Percentiles rank a stretch among this genome's conserved stretches.
These are phyloP conservation scores for Boletus subparvulus DNA, from an alignment of 768 basidiomycete species.

Conservation along the genomic window DNA sequence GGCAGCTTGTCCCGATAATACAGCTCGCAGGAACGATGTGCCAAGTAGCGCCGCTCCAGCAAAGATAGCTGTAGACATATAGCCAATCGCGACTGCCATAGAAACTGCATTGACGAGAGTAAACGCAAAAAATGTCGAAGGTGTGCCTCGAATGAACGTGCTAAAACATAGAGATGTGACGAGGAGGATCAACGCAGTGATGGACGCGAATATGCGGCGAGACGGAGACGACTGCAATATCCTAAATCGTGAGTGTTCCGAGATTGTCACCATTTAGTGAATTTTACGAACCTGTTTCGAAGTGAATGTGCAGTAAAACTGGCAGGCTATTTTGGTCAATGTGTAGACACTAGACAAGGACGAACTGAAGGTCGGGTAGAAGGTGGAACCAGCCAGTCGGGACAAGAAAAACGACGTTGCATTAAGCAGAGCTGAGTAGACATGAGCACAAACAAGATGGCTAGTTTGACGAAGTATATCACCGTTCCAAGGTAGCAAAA, in stretches of 20 bases:
- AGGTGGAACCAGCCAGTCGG: neutral
- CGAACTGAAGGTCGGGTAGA: neutral
- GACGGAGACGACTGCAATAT: no score
- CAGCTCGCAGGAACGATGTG: neutral
- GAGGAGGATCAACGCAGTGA: no score
- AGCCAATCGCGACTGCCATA: neutral
- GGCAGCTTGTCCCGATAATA: neutral
- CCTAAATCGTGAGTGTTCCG: no score
- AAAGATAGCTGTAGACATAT: neutral
- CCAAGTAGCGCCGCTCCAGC: neutral
- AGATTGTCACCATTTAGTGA: no score
- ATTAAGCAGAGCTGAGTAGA: neutral
- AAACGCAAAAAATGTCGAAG: neutral
- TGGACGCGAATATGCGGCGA: no score
- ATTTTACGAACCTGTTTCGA: no score
- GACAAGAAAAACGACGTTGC: neutral
- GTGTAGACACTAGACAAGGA: neutral
- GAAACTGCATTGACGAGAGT: neutral
- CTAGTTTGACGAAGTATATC: neutral
- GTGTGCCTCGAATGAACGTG: neutral
- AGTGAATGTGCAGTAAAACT: neutral
- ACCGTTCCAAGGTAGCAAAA: neutral
- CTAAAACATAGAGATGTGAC: no score
- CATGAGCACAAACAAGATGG: neutral
- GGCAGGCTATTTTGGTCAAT: neutral